Percentiles rank a stretch among this genome's conserved stretches.
Evolutionary conservation across 2,329 filamentous ascomycete species (phyloP).

Genomic region (Cladosporium sp.): DNA sequence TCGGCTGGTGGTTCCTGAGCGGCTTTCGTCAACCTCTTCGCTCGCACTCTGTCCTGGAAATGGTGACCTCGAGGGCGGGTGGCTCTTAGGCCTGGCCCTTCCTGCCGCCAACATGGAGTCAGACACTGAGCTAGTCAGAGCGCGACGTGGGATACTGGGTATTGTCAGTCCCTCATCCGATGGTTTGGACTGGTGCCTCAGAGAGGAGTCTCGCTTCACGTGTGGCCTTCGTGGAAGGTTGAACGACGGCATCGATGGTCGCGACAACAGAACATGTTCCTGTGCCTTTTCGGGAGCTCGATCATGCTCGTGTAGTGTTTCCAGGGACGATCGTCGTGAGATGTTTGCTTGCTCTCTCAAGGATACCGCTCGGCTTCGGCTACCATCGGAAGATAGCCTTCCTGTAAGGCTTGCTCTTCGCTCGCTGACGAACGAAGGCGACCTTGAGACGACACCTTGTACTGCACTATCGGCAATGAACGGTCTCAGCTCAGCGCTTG

Average conservation of each 20-base stretch:
- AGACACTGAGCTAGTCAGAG: neutral
- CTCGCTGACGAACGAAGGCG: neutral
- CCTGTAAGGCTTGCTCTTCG: neutral
- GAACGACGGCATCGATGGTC: neutral
- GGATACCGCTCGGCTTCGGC: neutral
- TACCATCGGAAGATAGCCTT: neutral
- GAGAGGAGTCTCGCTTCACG: slow-evolving; percentile 20
- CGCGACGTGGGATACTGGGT: neutral
- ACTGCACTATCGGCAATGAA: neutral
- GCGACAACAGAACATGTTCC: neutral
- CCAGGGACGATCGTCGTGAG: slow-evolving; percentile 4
- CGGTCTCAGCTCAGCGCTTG: neutral
- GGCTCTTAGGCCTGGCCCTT: slow-evolving; percentile 12
- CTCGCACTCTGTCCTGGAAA: neutral
- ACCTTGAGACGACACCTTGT: neutral
- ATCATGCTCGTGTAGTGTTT: slow-evolving; percentile 4
- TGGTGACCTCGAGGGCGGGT: slow-evolving; percentile 8
- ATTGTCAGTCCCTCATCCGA: slow-evolving; percentile 6
- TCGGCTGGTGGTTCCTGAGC: neutral
- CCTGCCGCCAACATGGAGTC: neutral
- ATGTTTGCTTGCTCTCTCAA: neutral
- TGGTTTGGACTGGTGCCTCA: slow-evolving; percentile 18
- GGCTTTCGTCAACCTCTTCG: neutral
- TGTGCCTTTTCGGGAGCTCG: neutral
- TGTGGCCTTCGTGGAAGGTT: slow-evolving; percentile 1